Percentiles rank a stretch among this genome's conserved stretches.
These are phyloP conservation scores for Globisporangium echinulatum DNA, from an alignment of 352 stramenopile genomes.

Conservation along the genomic window DNA sequence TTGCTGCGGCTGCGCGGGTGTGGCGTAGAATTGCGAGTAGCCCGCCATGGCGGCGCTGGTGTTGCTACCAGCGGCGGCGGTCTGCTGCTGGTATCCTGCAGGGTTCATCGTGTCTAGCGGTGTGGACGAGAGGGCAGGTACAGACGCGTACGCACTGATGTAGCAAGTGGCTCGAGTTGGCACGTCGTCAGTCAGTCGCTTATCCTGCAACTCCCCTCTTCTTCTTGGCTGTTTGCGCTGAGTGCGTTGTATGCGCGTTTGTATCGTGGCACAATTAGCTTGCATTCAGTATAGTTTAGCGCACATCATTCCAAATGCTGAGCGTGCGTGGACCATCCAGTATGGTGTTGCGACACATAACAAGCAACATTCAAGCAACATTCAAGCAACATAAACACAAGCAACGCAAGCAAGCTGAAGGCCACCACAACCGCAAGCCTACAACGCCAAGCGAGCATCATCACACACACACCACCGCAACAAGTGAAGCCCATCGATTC, in stretches of 20 bases:
- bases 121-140: too few relatives aligned
- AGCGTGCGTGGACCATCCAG: too few relatives aligned
- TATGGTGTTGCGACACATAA: too few relatives aligned
- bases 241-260: too few relatives aligned
- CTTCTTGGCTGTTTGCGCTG: not conserved
- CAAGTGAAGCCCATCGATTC: not conserved
- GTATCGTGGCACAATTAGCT: too few relatives aligned
- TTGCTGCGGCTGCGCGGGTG: conserved; percentile 12
- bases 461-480: not conserved
- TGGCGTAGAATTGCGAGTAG: conserved; percentile 63
- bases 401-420: too few relatives aligned
- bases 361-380: too few relatives aligned
- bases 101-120: conserved; percentile 24
- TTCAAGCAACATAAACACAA: too few relatives aligned
- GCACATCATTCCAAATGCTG: too few relatives aligned
- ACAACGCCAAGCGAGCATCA: too few relatives aligned
- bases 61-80: conserved; percentile 27
- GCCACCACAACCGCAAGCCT: too few relatives aligned
- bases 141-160: not conserved
- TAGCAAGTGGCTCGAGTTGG: not conserved
- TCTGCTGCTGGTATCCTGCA: conserved; percentile 7
- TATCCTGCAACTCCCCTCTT: not conserved
- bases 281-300: too few relatives aligned
- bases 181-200: not conserved
- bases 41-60: conserved; percentile 44